Evolutionary conservation across 371 early-diverging fungal species (phyloP).

Genomic region (Circinella minor): DNA sequence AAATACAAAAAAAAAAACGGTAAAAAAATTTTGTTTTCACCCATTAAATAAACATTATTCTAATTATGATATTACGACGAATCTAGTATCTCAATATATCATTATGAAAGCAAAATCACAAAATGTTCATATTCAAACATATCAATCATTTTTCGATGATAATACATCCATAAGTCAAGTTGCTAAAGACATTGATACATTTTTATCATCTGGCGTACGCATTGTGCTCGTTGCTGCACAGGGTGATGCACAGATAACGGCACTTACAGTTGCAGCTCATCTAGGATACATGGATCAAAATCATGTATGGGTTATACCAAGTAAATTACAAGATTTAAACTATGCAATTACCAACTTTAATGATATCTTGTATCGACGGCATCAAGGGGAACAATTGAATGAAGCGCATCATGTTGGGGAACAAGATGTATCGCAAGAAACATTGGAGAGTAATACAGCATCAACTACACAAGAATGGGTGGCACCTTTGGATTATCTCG

Average conservation of each 20-base stretch:
- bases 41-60: no score
- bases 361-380: constrained; percentile 18
- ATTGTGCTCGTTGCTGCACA: constrained; percentile 56
- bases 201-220: constrained; percentile 46
- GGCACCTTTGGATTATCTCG: constrained; percentile 37
- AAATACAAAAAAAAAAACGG: background rate
- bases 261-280: constrained; percentile 41
- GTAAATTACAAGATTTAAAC: constrained; percentile 23
- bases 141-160: constrained; percentile 50
- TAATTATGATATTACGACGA: background rate
- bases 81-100: constrained; percentile 53
- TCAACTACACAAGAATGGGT: background rate
- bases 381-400: constrained; percentile 5
- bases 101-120: constrained; percentile 41
- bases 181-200: constrained; percentile 25
- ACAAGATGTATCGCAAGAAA: constrained; percentile 8
- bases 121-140: constrained; percentile 46
- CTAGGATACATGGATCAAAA: constrained; percentile 41
- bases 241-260: constrained; percentile 42
- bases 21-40: background rate
- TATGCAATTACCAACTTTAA: constrained; percentile 32
- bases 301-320: constrained; percentile 38
- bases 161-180: constrained; percentile 21
- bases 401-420: constrained; percentile 5
- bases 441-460: background rate